These are phyloP conservation scores for Wickerhamomyces ciferrii DNA, from an alignment of 805 yeast species.

Conservation along the genomic window DNA sequence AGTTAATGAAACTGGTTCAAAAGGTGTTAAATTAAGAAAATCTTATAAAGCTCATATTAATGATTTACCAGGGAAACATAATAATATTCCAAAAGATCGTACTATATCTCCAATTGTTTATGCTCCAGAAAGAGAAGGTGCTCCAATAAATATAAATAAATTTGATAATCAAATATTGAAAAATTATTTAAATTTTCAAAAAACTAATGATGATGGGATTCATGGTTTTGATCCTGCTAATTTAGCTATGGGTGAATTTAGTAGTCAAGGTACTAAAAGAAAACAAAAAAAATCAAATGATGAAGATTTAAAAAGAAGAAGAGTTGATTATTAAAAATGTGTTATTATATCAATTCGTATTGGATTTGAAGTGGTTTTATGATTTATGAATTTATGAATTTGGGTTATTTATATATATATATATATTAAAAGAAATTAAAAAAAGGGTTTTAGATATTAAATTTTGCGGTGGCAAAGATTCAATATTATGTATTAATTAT, in stretches of 20 bases:
- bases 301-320: slow-evolving; percentile 22
- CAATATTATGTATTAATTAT: no score
- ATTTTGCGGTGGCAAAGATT: no score
- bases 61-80: slow-evolving; percentile 79
- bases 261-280: slow-evolving; percentile 26
- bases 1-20: slow-evolving; percentile 80
- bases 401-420: no score
- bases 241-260: slow-evolving; percentile 51
- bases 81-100: slow-evolving; percentile 45
- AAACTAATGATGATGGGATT: slow-evolving; percentile 61
- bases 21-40: slow-evolving; percentile 88
- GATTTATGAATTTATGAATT: not conserved
- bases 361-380: no score
- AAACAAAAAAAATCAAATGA: slow-evolving; percentile 33
- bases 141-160: slow-evolving; percentile 41
- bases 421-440: no score
- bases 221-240: slow-evolving; percentile 72
- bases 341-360: no score
- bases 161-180: slow-evolving; percentile 45
- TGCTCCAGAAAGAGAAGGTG: slow-evolving; percentile 22
- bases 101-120: slow-evolving; percentile 33
- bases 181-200: slow-evolving; percentile 53
- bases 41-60: slow-evolving; percentile 90
- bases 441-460: no score
- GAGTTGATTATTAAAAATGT: slow-evolving; percentile 10